Percentiles rank a stretch among this genome's conserved stretches.
These are phyloP conservation scores for Aspergillus fischeri DNA, from an alignment of 2,329 filamentous ascomycete genomes.

Conservation along the genomic window DNA sequence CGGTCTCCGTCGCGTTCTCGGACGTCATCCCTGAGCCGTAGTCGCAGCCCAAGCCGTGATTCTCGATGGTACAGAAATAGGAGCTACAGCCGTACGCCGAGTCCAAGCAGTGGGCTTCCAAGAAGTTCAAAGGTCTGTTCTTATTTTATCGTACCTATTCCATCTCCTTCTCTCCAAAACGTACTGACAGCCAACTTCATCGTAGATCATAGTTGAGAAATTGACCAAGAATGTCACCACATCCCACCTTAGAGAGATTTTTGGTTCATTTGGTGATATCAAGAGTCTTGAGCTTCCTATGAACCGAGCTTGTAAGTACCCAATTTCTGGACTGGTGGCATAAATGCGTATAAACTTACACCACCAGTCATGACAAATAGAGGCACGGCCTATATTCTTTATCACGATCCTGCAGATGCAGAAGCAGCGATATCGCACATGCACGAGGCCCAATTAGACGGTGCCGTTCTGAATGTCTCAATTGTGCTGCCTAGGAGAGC, in stretches of 20 bases:
- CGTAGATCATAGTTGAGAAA: conserved; percentile 88
- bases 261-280: conserved; percentile 81
- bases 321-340: not conserved
- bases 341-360: conserved; percentile 1
- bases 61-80: conserved; percentile 33
- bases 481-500: conserved; percentile 81
- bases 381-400: conserved; percentile 90
- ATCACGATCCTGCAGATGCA: conserved; percentile 69
- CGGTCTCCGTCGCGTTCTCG: conserved; percentile 26
- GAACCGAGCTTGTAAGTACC: conserved; percentile 71
- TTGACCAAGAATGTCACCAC: conserved; percentile 93
- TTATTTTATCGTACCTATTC: not conserved
- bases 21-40: conserved; percentile 33
- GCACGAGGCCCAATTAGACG: conserved; percentile 95
- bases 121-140: conserved; percentile 36
- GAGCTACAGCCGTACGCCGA: conserved; percentile 27
- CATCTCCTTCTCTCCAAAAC: not conserved
- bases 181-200: not conserved
- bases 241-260: conserved; percentile 84
- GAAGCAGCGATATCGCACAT: conserved; percentile 90
- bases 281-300: conserved; percentile 85
- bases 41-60: conserved; percentile 38
- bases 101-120: conserved; percentile 19
- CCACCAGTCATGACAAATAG: conserved; percentile 75
- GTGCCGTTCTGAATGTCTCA: conserved; percentile 75